phyloP scores from a whole-genome alignment of 768 basidiomycete genomes.

The Tricholoma saponaceum region DNA sequence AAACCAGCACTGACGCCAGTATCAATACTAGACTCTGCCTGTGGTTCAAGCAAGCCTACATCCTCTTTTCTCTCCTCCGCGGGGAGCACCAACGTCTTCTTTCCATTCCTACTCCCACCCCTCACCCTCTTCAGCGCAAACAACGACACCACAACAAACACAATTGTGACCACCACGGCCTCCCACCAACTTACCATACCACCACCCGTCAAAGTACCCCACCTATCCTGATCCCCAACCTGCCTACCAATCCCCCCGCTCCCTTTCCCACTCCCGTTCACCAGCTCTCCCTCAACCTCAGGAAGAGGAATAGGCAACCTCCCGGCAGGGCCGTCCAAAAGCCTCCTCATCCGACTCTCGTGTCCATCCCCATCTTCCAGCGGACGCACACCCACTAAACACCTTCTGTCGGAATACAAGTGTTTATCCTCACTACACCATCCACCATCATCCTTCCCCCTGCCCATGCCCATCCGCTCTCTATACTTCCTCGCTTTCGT shows the following conservation, averaged over 20 bases:
- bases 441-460: not conserved
- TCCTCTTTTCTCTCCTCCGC: conserved; percentile 28
- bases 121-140: conserved; percentile 22
- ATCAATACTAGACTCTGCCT: not conserved
- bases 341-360: conserved; percentile 40
- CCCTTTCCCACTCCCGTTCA: not conserved
- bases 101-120: not conserved
- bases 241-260: not conserved
- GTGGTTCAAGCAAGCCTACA: not conserved
- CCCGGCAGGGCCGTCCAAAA: conserved; percentile 57
- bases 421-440: conserved; percentile 8
- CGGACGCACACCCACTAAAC: conserved; percentile 57
- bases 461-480: conserved; percentile 26
- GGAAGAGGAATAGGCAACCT: not conserved
- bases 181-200: conserved; percentile 17
- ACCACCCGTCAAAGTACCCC: conserved; percentile 6
- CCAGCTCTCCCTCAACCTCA: not conserved
- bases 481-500: conserved; percentile 37
- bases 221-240: conserved; percentile 2
- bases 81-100: not conserved
- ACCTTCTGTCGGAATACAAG: conserved; percentile 40
- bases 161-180: conserved; percentile 18
- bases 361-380: conserved; percentile 50
- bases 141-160: conserved; percentile 28
- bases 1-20: not conserved